Percentiles rank a stretch among this genome's conserved stretches.
Conservation (phyloP, 495 filamentous ascomycete genomes). For the Trichoderma erinaceum region DNA sequence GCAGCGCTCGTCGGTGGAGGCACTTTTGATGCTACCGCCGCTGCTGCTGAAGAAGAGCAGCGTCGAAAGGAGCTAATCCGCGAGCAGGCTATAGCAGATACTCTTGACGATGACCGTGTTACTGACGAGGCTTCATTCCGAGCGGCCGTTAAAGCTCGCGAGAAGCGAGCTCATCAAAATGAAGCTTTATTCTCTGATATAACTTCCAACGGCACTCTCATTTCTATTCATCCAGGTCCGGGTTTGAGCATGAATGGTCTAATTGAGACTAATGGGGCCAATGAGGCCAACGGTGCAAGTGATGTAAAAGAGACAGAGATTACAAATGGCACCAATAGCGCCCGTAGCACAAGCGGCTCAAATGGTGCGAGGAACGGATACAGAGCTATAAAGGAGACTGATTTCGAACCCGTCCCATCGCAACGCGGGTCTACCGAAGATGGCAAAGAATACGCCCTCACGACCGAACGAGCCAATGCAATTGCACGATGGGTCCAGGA, state of each 20-base stretch:
- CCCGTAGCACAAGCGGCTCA: not conserved
- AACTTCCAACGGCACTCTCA: not conserved
- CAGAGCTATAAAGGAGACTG: not conserved
- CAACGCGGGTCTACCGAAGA: constrained; percentile 56
- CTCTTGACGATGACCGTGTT: constrained; percentile 57
- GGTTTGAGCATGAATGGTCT: not conserved
- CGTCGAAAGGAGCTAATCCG: constrained; percentile 47
- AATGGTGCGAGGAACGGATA: not conserved
- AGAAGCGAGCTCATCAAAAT: constrained; percentile 48
- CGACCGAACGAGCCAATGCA: constrained; percentile 59
- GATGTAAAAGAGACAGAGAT: too few species aligned
- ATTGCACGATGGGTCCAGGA: constrained; percentile 63
- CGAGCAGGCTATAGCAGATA: constrained; percentile 59
- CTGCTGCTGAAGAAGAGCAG: constrained; percentile 42
- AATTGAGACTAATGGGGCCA: not conserved
- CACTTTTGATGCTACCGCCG: constrained; percentile 31
- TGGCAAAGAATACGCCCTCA: constrained; percentile 61
- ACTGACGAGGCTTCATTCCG: constrained; percentile 59
- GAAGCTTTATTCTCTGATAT: not conserved
- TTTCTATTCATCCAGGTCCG: not conserved
- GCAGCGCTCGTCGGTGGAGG: constrained; percentile 18
- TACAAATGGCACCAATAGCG: not conserved
- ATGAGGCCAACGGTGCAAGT: not conserved
- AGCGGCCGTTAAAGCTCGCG: constrained; percentile 52
- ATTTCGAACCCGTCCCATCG: constrained; percentile 18